These are phyloP conservation scores for Magnolia changhungtana DNA, from an alignment of 164 flowering plant species.

Conservation along the genomic window DNA sequence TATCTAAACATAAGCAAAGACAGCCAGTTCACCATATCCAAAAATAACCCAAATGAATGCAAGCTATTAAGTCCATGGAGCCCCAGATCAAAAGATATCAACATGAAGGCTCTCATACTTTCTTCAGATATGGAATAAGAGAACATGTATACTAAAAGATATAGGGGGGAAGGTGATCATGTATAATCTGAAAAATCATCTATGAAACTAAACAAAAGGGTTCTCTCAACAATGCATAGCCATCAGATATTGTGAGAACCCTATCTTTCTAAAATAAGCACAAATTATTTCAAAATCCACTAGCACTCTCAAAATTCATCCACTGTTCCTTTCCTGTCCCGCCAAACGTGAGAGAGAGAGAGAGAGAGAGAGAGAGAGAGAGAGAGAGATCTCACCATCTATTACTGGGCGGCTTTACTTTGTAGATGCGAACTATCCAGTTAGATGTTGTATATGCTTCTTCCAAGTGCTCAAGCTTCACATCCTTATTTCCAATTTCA, in stretches of 20 bases:
- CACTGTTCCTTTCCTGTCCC: slow-evolving; percentile 10
- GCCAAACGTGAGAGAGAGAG: slow-evolving; percentile 5
- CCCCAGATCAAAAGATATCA: no score
- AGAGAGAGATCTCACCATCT: slow-evolving; percentile 49
- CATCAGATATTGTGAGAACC: background rate
- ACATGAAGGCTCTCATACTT: no score
- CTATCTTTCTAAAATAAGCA: slow-evolving; percentile 7
- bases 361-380: slow-evolving; percentile 7
- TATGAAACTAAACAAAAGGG: background rate
- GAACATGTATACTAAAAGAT: no score
- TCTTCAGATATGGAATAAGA: no score
- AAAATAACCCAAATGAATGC: no score
- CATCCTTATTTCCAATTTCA: slow-evolving; percentile 95
- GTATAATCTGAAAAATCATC: background rate
- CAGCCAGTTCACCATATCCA: no score
- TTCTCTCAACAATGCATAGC: background rate
- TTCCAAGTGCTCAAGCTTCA: slow-evolving; percentile 89
- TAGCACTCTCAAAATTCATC: slow-evolving; percentile 18
- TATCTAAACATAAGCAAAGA: no score
- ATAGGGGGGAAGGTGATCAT: no score
- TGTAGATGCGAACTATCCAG: slow-evolving; percentile 98
- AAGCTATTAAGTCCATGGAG: no score
- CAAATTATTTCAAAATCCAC: slow-evolving; percentile 8
- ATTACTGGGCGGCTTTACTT: slow-evolving; percentile 88
- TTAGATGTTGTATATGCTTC: slow-evolving; percentile 97